Conservation (phyloP, 352 stramenopile genomes). For the Blastocystis sp. region DNA sequence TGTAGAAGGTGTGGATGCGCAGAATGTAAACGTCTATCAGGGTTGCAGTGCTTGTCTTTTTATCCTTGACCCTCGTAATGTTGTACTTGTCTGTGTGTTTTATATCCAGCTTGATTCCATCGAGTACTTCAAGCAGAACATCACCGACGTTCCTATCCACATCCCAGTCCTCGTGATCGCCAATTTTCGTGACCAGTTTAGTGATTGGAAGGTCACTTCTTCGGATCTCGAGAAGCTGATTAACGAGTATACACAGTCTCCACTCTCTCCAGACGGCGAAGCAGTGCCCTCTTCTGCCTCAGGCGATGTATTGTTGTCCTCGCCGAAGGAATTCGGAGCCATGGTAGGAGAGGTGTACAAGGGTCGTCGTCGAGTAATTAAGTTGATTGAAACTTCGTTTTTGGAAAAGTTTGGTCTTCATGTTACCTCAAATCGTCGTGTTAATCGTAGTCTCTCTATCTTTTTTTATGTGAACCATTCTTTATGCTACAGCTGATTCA, state of each 20-base stretch:
- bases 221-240: background rate
- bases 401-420: slow-evolving; percentile 52
- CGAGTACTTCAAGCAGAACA: slow-evolving; percentile 52
- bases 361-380: background rate
- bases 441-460: slow-evolving; percentile 27
- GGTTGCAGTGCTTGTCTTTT: slow-evolving; percentile 40
- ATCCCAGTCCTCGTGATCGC: slow-evolving; percentile 47
- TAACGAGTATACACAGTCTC: background rate
- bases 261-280: background rate
- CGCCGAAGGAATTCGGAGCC: background rate
- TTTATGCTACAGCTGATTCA: slow-evolving; percentile 39
- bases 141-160: background rate
- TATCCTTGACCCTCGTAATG: slow-evolving; percentile 31
- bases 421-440: background rate
- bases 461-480: slow-evolving; percentile 7
- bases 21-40: slow-evolving; percentile 50
- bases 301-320: background rate
- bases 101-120: slow-evolving; percentile 13
- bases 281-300: background rate
- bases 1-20: background rate
- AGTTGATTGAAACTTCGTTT: slow-evolving; percentile 26
- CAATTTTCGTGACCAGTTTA: slow-evolving; percentile 5
- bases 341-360: background rate
- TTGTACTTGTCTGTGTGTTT: background rate
- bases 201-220: slow-evolving; percentile 30